phyloP scores from a whole-genome alignment of 768 basidiomycete species.

The Tricholomella constricta region DNA sequence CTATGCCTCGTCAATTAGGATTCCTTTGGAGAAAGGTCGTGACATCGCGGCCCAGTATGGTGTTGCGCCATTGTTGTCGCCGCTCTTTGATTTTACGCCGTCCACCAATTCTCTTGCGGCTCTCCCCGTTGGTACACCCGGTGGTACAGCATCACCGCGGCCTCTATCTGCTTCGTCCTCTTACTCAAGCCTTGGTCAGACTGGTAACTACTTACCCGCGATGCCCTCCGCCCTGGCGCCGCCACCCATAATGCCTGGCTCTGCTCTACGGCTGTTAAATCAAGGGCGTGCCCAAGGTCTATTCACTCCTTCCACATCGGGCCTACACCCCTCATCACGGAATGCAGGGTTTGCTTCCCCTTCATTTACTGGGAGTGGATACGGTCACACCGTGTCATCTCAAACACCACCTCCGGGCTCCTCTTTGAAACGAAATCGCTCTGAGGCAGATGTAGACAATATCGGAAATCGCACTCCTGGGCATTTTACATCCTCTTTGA shows the following conservation, averaged over 20 bases:
- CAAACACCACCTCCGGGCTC: slow-evolving; percentile 51
- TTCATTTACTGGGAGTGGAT: slow-evolving; percentile 45
- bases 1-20: slow-evolving; percentile 53
- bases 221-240: slow-evolving; percentile 66
- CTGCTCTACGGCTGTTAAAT: slow-evolving; percentile 79
- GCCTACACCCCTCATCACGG: slow-evolving; percentile 41
- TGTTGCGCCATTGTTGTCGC: slow-evolving; percentile 82
- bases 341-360: slow-evolving; percentile 55
- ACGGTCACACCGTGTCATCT: slow-evolving; percentile 53
- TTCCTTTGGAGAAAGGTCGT: slow-evolving; percentile 91
- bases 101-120: slow-evolving; percentile 69
- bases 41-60: slow-evolving; percentile 93
- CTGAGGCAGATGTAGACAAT: slow-evolving; percentile 63
- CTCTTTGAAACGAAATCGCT: slow-evolving; percentile 62
- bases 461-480: slow-evolving; percentile 24
- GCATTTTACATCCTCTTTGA: slow-evolving; percentile 20
- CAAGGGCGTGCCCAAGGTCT: slow-evolving; percentile 86
- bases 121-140: slow-evolving; percentile 56
- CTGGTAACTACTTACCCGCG: slow-evolving; percentile 44
- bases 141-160: slow-evolving; percentile 55
- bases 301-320: slow-evolving; percentile 82
- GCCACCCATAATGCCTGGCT: slow-evolving; percentile 87
- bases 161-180: slow-evolving; percentile 71
- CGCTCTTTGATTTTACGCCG: slow-evolving; percentile 93
- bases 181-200: slow-evolving; percentile 54